phyloP scores from a whole-genome alignment of 2,329 filamentous ascomycete genomes.

The Calonectria pteridis region DNA sequence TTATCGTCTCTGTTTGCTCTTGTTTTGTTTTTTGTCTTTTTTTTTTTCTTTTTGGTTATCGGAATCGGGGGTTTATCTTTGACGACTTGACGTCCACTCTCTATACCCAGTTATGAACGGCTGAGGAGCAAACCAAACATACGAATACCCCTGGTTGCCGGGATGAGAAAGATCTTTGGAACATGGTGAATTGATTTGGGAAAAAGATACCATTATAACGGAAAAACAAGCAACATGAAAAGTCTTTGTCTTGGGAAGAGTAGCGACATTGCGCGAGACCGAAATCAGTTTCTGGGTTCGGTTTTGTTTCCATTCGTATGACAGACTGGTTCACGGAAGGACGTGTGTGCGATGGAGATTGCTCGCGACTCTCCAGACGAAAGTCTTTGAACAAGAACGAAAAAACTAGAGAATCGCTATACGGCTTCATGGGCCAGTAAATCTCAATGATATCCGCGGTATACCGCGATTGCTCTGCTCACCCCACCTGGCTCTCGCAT shows the following conservation, averaged over 20 bases:
- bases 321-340: conserved; percentile 28
- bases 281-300: conserved; percentile 32
- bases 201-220: conserved; percentile 44
- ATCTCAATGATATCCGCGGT: conserved; percentile 43
- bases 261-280: conserved; percentile 40
- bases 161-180: conserved; percentile 41
- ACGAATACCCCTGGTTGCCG: conserved; percentile 51
- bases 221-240: conserved; percentile 38
- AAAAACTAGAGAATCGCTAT: conserved; percentile 39
- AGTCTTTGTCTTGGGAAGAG: conserved; percentile 32
- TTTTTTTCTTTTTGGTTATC: conserved; percentile 40
- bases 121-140: conserved; percentile 46
- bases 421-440: conserved; percentile 37
- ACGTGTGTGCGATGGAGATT: conserved; percentile 29
- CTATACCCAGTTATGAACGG: conserved; percentile 52
- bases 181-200: conserved; percentile 40
- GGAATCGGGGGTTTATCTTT: conserved; percentile 47
- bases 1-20: conserved; percentile 35
- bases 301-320: conserved; percentile 28
- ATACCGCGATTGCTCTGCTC: conserved; percentile 37
- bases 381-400: conserved; percentile 27
- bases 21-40: conserved; percentile 30
- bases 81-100: conserved; percentile 50
- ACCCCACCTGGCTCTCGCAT: conserved; percentile 8
- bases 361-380: conserved; percentile 22